Evolutionary conservation across 306 rosid genomes (phyloP), one percentile per base, ranked within the genome.

Genomic region (Pterocarpus santalinus): DNA sequence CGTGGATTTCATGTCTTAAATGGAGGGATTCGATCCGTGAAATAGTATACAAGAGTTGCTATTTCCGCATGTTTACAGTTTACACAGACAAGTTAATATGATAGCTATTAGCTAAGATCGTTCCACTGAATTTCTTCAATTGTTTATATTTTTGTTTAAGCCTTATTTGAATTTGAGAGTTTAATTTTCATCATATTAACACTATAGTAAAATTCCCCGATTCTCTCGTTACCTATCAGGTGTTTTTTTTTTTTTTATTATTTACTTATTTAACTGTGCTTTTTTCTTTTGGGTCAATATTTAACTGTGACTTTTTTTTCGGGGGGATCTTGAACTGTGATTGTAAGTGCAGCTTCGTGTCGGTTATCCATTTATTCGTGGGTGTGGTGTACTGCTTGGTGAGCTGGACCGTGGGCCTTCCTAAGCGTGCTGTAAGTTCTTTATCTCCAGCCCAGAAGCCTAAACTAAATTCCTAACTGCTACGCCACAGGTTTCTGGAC

Each of bases 301-400:
- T 47, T 22, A 22, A 22, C 28, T 22, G 28, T 22, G 28, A 22
- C 28, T 22, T 22, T 22, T 22, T 22, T 22, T 22, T 22, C n/a
- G 28, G 28, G 28, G 28, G 28, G 7, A 76, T 41, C 41, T 61
- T 36, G 65, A 58, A 55, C 61, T 66, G 67, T 66, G 22, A 4
- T 69, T 77, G 32, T 13, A 1, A 61, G 5, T 90, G 90, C 89
- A 95, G 98, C 81, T 95, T 91, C 63, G 99, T 95, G 33, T 95
- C 99, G 16, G 91, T 95, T 15, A 86, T 95, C 79, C 99, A 92
- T 85, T 91, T 95, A 58, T 83, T 90, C 0, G 99, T 95, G 77
- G 99, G 97, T 34, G 99, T 93, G 73, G 91, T 67, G 8, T 95
- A 95, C 85, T 95, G 99, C 85, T 91, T 92, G 72, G 68, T 88